Conservation (phyloP, 371 early-diverging fungal species). For the Mucor circinelloides region DNA sequence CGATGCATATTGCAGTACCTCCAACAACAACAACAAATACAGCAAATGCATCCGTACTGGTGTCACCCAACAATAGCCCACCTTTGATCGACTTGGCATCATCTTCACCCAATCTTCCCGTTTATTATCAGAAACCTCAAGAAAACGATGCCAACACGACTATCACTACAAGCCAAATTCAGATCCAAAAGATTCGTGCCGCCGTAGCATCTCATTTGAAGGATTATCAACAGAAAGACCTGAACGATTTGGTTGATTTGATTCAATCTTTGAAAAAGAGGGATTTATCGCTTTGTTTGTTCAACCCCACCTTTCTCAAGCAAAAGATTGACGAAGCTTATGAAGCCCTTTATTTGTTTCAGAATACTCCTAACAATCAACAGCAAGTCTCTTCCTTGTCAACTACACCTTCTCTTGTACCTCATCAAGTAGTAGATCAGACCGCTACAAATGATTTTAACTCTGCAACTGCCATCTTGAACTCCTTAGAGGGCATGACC, state of each 20-base stretch:
- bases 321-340: slow-evolving; percentile 43
- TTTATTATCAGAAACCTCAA: neutral
- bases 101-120: neutral
- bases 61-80: slow-evolving; percentile 16
- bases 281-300: slow-evolving; percentile 48
- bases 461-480: slow-evolving; percentile 15
- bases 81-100: slow-evolving; percentile 1
- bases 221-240: slow-evolving; percentile 20
- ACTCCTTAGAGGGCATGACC: slow-evolving; percentile 27
- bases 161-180: slow-evolving; percentile 12
- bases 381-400: slow-evolving; percentile 3
- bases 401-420: slow-evolving; percentile 15
- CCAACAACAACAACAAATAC: slow-evolving; percentile 8
- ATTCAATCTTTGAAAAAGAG: slow-evolving; percentile 42
- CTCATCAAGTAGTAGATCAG: neutral
- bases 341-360: slow-evolving; percentile 30
- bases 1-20: slow-evolving; percentile 15
- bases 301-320: slow-evolving; percentile 41
- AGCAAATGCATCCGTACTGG: slow-evolving; percentile 11
- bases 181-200: slow-evolving; percentile 35
- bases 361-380: neutral
- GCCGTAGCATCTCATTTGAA: slow-evolving; percentile 26
- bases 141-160: neutral
- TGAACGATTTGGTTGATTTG: slow-evolving; percentile 44
- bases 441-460: neutral